Conservation (phyloP, 768 basidiomycete genomes). For the Lactarius quietus region DNA sequence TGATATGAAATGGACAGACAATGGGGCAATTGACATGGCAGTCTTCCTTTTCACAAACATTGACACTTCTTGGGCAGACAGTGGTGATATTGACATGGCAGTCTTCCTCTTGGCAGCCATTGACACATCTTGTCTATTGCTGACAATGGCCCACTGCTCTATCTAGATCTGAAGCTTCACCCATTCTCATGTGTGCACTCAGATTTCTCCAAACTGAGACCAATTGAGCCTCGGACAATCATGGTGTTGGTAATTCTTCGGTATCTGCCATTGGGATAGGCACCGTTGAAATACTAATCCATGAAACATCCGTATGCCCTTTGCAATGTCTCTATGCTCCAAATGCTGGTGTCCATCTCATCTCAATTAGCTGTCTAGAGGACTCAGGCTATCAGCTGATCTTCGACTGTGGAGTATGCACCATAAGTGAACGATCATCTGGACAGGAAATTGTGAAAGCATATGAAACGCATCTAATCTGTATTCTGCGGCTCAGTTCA, state of each 20-base stretch:
- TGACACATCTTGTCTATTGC: no score
- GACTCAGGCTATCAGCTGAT: neutral
- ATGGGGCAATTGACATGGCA: neutral
- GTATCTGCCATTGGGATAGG: slow-evolving; percentile 32
- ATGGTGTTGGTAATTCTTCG: slow-evolving; percentile 32
- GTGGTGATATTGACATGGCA: no score
- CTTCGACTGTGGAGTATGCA: neutral
- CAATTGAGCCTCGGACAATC: slow-evolving; percentile 29
- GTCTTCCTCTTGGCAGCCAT: no score
- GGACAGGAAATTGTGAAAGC: neutral
- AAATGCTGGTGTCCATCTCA: slow-evolving; percentile 13
- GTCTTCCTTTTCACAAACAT: neutral
- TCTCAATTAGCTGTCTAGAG: slow-evolving; percentile 21
- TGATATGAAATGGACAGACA: no score
- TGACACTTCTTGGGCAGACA: no score
- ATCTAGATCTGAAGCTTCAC: slow-evolving; percentile 33
- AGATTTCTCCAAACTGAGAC: slow-evolving; percentile 31
- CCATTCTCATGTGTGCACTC: slow-evolving; percentile 28
- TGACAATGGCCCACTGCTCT: neutral
- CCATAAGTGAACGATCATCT: neutral
- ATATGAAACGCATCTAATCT: rapidly evolving
- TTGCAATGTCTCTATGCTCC: slow-evolving; percentile 28
- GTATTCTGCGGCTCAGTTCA: neutral
- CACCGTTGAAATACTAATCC: slow-evolving; percentile 26
- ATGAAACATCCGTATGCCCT: neutral